phyloP scores from a whole-genome alignment of 768 basidiomycete species.

The Lentinula sp. region DNA sequence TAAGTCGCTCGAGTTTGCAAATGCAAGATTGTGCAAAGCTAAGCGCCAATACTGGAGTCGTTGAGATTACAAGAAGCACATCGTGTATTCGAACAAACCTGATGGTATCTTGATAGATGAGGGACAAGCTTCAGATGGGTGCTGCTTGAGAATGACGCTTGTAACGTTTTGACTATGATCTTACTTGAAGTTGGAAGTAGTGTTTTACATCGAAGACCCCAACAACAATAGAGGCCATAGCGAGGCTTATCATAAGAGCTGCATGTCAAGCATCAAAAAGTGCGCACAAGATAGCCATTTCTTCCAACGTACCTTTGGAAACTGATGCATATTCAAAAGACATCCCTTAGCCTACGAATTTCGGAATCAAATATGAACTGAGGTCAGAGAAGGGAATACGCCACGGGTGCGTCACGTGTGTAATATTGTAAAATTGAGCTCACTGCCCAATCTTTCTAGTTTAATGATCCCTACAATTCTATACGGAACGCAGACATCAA shows the following conservation, averaged over 20 bases:
- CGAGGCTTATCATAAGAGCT: constrained; percentile 77
- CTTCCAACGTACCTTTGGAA: constrained; percentile 57
- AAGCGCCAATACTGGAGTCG: constrained; percentile 78
- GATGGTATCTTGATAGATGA: constrained; percentile 85
- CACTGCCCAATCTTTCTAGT: too few species aligned
- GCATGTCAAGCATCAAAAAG: not conserved
- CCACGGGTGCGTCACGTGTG: too few species aligned
- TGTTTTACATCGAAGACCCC: constrained; percentile 86
- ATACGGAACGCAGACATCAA: too few species aligned
- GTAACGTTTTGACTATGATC: constrained; percentile 10
- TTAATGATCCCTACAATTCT: too few species aligned
- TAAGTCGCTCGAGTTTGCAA: constrained; percentile 81
- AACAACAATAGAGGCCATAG: constrained; percentile 63
- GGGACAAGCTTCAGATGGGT: constrained; percentile 57
- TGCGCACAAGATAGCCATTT: not conserved
- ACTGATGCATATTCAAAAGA: constrained; percentile 83
- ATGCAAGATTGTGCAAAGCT: constrained; percentile 65
- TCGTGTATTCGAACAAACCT: constrained; percentile 39
- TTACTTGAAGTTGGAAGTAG: constrained; percentile 79
- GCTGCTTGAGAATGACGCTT: constrained; percentile 11
- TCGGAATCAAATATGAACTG: too few species aligned
- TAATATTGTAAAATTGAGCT: too few species aligned
- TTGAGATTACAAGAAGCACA: not conserved
- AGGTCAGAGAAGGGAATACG: too few species aligned
- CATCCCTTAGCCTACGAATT: constrained; percentile 30